phyloP scores from a whole-genome alignment of 2,329 filamentous ascomycete genomes.

The Fusarium liriodendri region DNA sequence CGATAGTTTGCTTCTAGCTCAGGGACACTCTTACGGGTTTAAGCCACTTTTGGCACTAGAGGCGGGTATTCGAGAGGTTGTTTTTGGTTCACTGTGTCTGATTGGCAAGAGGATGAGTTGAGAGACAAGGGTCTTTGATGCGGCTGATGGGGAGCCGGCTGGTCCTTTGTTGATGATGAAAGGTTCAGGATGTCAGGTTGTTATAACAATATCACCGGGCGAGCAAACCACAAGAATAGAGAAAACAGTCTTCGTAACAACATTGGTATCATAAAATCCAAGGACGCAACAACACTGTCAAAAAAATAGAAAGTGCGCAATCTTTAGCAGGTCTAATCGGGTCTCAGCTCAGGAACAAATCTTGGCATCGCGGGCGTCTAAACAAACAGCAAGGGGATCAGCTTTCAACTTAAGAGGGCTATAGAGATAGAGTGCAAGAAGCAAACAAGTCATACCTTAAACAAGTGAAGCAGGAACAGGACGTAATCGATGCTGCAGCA shows the following conservation, averaged over 20 bases:
- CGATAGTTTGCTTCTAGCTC: background rate
- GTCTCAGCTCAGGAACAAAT: background rate
- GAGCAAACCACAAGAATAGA: no score
- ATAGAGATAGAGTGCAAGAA: background rate
- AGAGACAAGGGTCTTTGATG: background rate
- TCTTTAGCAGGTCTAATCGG: background rate
- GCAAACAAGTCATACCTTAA: background rate
- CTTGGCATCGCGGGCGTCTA: background rate
- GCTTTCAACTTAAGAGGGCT: background rate
- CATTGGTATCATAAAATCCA: background rate
- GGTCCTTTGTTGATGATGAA: no score
- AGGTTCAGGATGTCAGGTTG: background rate
- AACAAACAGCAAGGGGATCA: background rate
- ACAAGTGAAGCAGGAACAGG: background rate
- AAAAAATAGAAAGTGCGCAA: background rate
- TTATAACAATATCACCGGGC: background rate
- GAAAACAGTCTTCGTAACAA: background rate
- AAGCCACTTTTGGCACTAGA: background rate
- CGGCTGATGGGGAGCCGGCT: background rate
- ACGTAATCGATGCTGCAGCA: background rate
- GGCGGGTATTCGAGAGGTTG: background rate
- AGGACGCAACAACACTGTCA: background rate
- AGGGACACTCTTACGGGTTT: background rate
- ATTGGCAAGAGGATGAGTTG: background rate
- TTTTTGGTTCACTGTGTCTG: background rate